These are phyloP conservation scores for Leptomonas pyrrhocoris DNA, from an alignment of 208 protist species.

Conservation along the genomic window DNA sequence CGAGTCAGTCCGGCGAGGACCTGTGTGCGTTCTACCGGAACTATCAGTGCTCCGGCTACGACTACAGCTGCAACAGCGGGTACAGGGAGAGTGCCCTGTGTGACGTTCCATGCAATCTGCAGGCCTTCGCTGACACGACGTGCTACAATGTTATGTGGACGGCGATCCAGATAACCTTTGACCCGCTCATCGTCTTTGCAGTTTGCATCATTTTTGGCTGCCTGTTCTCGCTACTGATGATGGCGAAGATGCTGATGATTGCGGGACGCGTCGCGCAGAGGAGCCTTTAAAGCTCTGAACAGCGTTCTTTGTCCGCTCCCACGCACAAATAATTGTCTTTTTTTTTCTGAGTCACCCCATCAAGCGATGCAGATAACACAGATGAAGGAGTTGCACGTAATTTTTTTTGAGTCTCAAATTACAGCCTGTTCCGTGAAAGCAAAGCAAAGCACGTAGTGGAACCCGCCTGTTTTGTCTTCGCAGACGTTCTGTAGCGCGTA, in stretches of 20 bases:
- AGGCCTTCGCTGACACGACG: not conserved
- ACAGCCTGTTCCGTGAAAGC: too few species aligned
- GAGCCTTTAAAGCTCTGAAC: not conserved
- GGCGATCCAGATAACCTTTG: not conserved
- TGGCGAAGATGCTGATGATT: constrained; percentile 7
- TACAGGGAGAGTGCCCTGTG: too few species aligned
- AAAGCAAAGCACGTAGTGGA: too few species aligned
- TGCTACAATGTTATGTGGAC: constrained; percentile 1
- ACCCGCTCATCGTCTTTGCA: constrained; percentile 9
- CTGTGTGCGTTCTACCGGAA: constrained; percentile 14
- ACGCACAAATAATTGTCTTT: too few species aligned
- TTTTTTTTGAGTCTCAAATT: too few species aligned
- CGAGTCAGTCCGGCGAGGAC: not conserved
- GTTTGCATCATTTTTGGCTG: not conserved
- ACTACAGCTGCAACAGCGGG: not conserved
- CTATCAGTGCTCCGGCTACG: constrained; percentile 11
- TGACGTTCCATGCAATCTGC: not conserved
- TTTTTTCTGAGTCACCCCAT: too few species aligned
- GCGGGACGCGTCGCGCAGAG: not conserved
- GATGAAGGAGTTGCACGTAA: too few species aligned
- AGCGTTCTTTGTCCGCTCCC: too few species aligned
- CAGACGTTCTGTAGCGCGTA: not conserved
- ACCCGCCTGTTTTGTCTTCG: too few species aligned
- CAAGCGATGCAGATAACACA: too few species aligned
- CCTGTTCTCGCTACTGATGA: constrained; percentile 4